Evolutionary conservation across 2,329 filamentous ascomycete genomes (phyloP).

Genomic region (Clonostachys byssicola): DNA sequence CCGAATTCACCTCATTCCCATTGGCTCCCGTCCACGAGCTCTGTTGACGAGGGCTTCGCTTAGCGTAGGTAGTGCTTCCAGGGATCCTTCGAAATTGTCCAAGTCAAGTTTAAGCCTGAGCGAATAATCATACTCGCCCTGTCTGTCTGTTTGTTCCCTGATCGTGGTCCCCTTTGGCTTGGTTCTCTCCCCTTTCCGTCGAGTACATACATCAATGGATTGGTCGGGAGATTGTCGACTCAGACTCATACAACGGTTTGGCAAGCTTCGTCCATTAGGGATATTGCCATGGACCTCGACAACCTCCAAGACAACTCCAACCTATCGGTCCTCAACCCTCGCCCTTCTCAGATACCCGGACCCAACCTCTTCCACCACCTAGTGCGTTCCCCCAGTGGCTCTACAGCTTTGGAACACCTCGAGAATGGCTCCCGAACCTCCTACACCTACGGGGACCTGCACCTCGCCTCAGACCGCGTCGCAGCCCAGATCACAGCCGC

Average conservation of each 20-base stretch:
- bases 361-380: conserved; percentile 52
- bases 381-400: conserved; percentile 34
- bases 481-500: conserved; percentile 39
- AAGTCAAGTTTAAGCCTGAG: too few relatives aligned
- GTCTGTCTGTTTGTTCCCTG: too few relatives aligned
- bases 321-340: conserved; percentile 42
- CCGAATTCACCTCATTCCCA: not conserved
- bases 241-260: too few relatives aligned
- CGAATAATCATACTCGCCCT: too few relatives aligned
- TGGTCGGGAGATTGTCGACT: too few relatives aligned
- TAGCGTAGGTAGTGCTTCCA: not conserved
- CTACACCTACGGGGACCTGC: conserved; percentile 60
- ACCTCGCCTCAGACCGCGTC: conserved; percentile 50
- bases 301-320: conserved; percentile 6
- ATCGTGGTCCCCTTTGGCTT: too few relatives aligned
- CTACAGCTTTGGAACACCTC: conserved; percentile 24
- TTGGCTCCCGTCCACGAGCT: not conserved
- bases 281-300: not conserved
- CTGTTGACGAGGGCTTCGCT: not conserved
- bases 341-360: conserved; percentile 31
- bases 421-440: conserved; percentile 16
- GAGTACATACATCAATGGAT: too few relatives aligned
- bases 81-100: not conserved
- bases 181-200: too few relatives aligned
- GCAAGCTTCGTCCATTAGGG: too few relatives aligned